Conservation (phyloP, 2,329 filamentous ascomycete genomes). For the Fusarium brevicatenulatum region DNA sequence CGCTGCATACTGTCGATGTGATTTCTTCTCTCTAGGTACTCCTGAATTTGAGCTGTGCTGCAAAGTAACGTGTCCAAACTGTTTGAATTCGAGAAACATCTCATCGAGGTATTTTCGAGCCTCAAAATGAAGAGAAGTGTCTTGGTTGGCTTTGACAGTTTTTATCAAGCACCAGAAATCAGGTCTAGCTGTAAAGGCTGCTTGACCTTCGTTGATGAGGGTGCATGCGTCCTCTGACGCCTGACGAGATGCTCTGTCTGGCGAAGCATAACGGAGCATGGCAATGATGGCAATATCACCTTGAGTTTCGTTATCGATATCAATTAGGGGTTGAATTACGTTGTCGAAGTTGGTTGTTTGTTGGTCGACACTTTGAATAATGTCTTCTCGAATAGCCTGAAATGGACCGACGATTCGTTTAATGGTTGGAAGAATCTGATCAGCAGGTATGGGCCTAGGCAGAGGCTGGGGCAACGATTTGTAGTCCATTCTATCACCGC, state of each 20-base stretch:
- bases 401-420: not conserved
- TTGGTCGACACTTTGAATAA: fast-evolving
- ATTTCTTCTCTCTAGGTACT: not conserved
- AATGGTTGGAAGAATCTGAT: not conserved
- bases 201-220: not conserved
- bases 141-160: no score
- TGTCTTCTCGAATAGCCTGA: not conserved
- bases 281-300: not conserved
- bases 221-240: not conserved
- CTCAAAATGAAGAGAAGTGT: not conserved
- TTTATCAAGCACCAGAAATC: not conserved
- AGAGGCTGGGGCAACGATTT: not conserved
- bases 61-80: not conserved
- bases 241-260: not conserved
- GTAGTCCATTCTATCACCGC: not conserved
- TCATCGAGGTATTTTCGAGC: not conserved
- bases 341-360: not conserved
- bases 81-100: not conserved
- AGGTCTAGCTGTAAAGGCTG: not conserved
- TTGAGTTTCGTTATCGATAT: not conserved
- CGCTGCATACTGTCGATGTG: not conserved
- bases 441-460: fast-evolving
- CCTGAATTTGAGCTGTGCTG: not conserved
- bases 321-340: not conserved
- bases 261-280: not conserved